Base-by-base conservation (phyloP, 192 early-diverging fungal genomes). In the Coemansia furcata region DNA sequence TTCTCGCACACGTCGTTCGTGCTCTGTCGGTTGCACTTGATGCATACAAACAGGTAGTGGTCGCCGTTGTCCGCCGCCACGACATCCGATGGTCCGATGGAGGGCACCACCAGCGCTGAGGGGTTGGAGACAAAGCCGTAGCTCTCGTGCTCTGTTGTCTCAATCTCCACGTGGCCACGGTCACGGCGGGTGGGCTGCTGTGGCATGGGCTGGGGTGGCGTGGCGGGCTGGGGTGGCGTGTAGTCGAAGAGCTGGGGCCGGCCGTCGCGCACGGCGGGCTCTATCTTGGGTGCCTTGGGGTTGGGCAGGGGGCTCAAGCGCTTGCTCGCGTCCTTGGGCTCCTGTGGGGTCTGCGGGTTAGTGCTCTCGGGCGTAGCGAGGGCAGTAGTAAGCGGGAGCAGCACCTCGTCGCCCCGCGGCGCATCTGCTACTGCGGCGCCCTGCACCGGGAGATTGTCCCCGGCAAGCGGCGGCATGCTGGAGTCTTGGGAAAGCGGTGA, bases 1-100 rank as follows among this genome's bases (percentile, higher is more conserved):
- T 78, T 78, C 65, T 83, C 80, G 61, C 80, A 83, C 58, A 78
- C 75, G 52, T 83, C 76, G 43, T 78, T 83, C 6, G 76, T 76
- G 64, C 67, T 83, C 70, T 74, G 80, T 10, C 80, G 76, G 62
- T 83, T 76, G 39, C 80, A 83, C 52, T 83, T 83, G 33, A 78
- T 64, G 47, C 80, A 83, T 0, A 83, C 80, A 75, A 83, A 83
- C 54, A 83, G 63, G 32, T 78, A 78, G 59, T 83, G 80, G 67
- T 83, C 80, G 6, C 47, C 30, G 12, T 43, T 10, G 14, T 8
- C 42, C 9, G 32, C 36, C 23, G 36, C 37, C 30, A 17, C 23
- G 42, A 5, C 35, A 8, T 33, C 46, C 46, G 19, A 19, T 15
- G 50, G 36, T 7, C 44, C 67, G 0, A 39, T 14, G 5, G 46